phyloP scores from a whole-genome alignment of 768 basidiomycete species.

The Rhodotorula paludigena region DNA sequence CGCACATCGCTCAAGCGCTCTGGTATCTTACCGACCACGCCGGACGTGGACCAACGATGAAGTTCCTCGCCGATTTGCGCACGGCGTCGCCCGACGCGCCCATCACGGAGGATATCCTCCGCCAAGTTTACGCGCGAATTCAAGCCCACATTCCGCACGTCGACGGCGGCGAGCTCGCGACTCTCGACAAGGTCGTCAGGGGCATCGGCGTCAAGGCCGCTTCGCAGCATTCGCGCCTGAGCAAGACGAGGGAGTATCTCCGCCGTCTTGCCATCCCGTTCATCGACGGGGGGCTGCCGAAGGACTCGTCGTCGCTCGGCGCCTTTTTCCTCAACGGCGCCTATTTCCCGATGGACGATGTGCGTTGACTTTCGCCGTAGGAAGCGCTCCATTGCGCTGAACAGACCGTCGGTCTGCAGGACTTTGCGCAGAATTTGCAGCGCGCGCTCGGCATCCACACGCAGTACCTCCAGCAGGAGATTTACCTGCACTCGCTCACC shows the following conservation, averaged over 20 bases:
- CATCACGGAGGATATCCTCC: slow-evolving; percentile 14
- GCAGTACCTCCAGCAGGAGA: slow-evolving; percentile 60
- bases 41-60: slow-evolving; percentile 61
- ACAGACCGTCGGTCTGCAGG: slow-evolving; percentile 48
- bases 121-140: slow-evolving; percentile 2
- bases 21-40: slow-evolving; percentile 62
- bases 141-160: background rate
- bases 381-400: background rate
- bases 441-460: slow-evolving; percentile 62
- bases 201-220: background rate
- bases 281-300: background rate
- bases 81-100: slow-evolving; percentile 1
- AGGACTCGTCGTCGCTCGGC: slow-evolving; percentile 50
- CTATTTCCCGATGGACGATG: slow-evolving; percentile 63
- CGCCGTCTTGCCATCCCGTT: slow-evolving; percentile 58
- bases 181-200: slow-evolving; percentile 9
- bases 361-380: slow-evolving; percentile 46
- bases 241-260: slow-evolving; percentile 53
- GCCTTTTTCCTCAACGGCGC: slow-evolving; percentile 88
- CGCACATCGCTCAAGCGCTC: slow-evolving; percentile 67
- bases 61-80: slow-evolving; percentile 58
- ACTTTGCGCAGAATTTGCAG: slow-evolving; percentile 59
- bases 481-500: slow-evolving; percentile 28
- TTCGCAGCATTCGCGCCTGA: background rate
- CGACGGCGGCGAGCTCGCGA: slow-evolving; percentile 7